Evolutionary conservation across 148 eudicot species (phyloP), one percentile per base, ranked within the genome.

Genomic region (Nepenthes gracilis): DNA sequence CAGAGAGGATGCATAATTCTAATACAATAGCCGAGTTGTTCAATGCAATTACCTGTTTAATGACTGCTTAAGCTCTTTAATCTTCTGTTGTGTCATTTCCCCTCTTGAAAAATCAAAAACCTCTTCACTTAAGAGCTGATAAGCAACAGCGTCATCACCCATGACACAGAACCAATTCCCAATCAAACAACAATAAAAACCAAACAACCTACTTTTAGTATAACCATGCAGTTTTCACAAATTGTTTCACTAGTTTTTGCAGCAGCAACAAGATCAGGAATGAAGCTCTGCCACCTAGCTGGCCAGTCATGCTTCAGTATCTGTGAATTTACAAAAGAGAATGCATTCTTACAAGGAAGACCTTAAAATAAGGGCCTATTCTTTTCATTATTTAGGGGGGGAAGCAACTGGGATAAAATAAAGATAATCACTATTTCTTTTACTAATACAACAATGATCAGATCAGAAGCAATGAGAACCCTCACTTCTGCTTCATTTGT

Each of bases 301-400:
- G 98, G 98, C 98, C 98, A 93, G 76, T 93, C 98, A 64, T 93
- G 98, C 76, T 93, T 93, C 91, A 93, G 62, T 68, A 93, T 93
- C 98, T 88, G 81, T 48, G 73, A 32, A 61, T 13, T 8, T 40
- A 23, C 23, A 23, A 23, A 23, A 23, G 23, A 23, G 23, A 23
- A 23, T 40, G 45, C 45, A 40, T 0, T 23, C 6, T 40, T 40
- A 40, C 45, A 3, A 40, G 45, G 8, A 40, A 40, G 45, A 40
- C 45, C 45, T 40, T 40, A 40, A 4, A 40, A 8, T 3, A 40
- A 40, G 8, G 45, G 45, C 4, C 4, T 3, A 4, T 1, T 4
- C 45, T 40, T 8, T 40, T 40, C 45, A 3, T 40, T 40, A 4
- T 40, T 40, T 8, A 8, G 45, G 8, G 45, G 45, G 45, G 8